Evolutionary conservation across 345 rosid genomes (phyloP).

Genomic region (Hypericum perforatum): DNA sequence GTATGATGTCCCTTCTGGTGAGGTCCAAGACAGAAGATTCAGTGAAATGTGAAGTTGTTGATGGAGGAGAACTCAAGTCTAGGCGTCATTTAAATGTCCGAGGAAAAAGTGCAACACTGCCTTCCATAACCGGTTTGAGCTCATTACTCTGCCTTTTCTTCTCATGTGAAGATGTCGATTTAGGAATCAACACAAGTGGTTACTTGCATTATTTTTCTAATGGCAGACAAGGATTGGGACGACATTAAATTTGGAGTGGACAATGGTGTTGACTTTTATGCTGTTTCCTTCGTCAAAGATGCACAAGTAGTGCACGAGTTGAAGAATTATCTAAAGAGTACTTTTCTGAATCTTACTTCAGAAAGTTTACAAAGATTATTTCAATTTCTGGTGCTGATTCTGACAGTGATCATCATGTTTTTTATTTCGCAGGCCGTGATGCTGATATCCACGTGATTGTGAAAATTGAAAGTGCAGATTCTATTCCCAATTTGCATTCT

Average conservation of each 20-base stretch:
- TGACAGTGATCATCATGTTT: conserved; percentile 3
- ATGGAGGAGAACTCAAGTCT: conserved; percentile 99
- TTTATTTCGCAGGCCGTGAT: conserved; percentile 43
- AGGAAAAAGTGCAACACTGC: conserved; percentile 94
- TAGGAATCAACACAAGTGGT: conserved; percentile 7
- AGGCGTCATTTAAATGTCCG: conserved; percentile 95
- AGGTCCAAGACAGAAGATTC: conserved; percentile 93
- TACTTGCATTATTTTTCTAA: conserved; percentile 6
- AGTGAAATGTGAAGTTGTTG: conserved; percentile 86
- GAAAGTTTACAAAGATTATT: conserved; percentile 3
- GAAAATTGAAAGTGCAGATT: conserved; percentile 95
- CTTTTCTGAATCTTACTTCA: background rate
- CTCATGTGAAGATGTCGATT: background rate
- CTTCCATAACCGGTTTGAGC: conserved; percentile 82
- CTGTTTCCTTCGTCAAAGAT: conserved; percentile 97
- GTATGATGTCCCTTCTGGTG: conserved; percentile 93
- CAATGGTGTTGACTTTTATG: conserved; percentile 90
- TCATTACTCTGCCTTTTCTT: background rate
- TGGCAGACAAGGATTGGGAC: conserved; percentile 97
- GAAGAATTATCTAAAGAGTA: conserved; percentile 80
- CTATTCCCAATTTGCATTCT: conserved; percentile 86
- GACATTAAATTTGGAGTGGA: conserved; percentile 98
- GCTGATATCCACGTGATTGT: conserved; percentile 89
- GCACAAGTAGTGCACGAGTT: conserved; percentile 97
- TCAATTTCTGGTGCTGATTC: background rate